Evolutionary conservation across 202 grass and related monocot species (phyloP).

Genomic region (Setaria italica): DNA sequence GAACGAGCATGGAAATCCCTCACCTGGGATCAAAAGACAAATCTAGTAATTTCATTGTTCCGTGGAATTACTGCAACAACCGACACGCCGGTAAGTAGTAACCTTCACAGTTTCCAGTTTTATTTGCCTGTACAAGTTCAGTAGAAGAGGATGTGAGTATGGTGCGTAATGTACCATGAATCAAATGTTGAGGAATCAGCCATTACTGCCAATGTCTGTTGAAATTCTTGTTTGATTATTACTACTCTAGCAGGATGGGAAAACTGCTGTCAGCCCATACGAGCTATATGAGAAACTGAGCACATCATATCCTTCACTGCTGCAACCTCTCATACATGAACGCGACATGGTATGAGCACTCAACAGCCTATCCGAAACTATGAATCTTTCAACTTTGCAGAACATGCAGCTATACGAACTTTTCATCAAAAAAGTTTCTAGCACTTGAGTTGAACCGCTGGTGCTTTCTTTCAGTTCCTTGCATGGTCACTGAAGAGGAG

Average conservation of each 20-base stretch:
- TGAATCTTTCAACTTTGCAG: not conserved
- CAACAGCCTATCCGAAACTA: not conserved
- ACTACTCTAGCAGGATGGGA: slow-evolving; percentile 51
- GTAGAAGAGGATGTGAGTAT: not conserved
- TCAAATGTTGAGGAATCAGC: not conserved
- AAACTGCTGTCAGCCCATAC: slow-evolving; percentile 62
- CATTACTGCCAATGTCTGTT: not conserved
- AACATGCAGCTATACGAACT: not conserved
- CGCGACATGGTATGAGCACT: slow-evolving; percentile 77
- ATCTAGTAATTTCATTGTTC: slow-evolving; percentile 68
- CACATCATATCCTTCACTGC: slow-evolving; percentile 76
- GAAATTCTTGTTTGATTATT: slow-evolving; percentile 23
- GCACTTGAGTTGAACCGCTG: not conserved
- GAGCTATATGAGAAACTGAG: slow-evolving; percentile 78
- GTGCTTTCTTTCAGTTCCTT: slow-evolving; percentile 63
- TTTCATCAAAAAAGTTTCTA: not conserved
- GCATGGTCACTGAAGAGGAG: slow-evolving; percentile 97
- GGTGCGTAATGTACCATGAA: not conserved
- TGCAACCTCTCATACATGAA: slow-evolving; percentile 89
- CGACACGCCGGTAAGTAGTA: slow-evolving; percentile 40
- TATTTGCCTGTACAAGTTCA: not conserved
- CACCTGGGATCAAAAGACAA: slow-evolving; percentile 72
- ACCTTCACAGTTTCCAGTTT: slow-evolving; percentile 8
- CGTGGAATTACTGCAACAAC: slow-evolving; percentile 65
- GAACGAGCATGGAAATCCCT: slow-evolving; percentile 96